Evolutionary conservation across 2,329 filamentous ascomycete species (phyloP).

Genomic region (Sporothrix dimorphospora): DNA sequence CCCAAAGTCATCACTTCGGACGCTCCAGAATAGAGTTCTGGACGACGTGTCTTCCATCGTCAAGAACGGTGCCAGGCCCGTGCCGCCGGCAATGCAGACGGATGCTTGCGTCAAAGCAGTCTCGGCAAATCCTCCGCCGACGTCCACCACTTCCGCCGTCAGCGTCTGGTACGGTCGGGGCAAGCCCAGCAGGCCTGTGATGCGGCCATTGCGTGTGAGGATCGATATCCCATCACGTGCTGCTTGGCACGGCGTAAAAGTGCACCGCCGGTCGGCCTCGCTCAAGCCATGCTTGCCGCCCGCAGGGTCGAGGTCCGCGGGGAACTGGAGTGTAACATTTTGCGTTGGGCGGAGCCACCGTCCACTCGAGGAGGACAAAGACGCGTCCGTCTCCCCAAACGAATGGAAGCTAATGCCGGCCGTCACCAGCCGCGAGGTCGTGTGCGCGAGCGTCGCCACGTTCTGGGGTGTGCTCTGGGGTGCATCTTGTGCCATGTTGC

Average conservation of each 20-base stretch:
- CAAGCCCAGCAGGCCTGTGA: slow-evolving; percentile 34
- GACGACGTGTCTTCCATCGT: background rate
- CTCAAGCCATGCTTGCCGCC: slow-evolving; percentile 28
- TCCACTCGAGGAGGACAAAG: background rate
- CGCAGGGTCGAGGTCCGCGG: slow-evolving; percentile 34
- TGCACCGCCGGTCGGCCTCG: slow-evolving; percentile 31
- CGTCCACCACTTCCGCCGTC: slow-evolving; percentile 29
- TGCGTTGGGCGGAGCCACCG: slow-evolving; percentile 30
- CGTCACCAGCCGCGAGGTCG: slow-evolving; percentile 21
- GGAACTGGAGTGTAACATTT: slow-evolving; percentile 34
- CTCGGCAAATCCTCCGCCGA: slow-evolving; percentile 31
- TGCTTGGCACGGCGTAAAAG: slow-evolving; percentile 32
- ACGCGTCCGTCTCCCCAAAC: background rate
- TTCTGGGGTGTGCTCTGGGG: background rate
- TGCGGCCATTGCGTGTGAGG: slow-evolving; percentile 34
- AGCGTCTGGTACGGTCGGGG: slow-evolving; percentile 32
- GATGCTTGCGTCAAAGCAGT: background rate
- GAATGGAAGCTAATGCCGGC: slow-evolving; percentile 25
- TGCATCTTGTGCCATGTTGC: background rate
- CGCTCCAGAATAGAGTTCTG: slow-evolving; percentile 10
- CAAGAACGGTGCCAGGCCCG: slow-evolving; percentile 13
- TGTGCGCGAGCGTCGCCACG: background rate
- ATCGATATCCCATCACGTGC: background rate
- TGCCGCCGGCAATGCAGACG: slow-evolving; percentile 12
- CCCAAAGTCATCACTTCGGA: slow-evolving; percentile 34